Evolutionary conservation across 495 filamentous ascomycete genomes (phyloP), one percentile per base, ranked within the genome.

Genomic region (Penicillium roqueforti): DNA sequence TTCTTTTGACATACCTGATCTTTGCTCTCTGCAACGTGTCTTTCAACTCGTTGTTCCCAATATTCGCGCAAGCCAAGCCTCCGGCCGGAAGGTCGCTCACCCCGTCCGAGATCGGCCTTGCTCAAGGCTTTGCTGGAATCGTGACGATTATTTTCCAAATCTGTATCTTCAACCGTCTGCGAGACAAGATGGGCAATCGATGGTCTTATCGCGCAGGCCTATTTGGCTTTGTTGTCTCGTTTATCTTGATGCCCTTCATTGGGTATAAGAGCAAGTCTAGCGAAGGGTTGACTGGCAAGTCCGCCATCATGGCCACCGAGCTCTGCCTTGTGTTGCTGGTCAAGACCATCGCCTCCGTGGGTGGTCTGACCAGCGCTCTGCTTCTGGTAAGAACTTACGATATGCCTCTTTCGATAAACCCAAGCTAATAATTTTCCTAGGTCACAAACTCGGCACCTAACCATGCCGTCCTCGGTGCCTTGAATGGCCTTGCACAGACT

Each of bases 401-500:
- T 4, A 16, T 51, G 0, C 3, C 16, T 3, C 3, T 18, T 18
- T 5, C 11, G 4, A 2, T 10, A 25, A 13, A 9, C 11, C 32
- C 2, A 36, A 29, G 38, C 47, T 61, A 51, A 55, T 51, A 59
- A 55, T 66, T 11, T 4, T 10, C 51, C 8, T 36, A 95, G 89
- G 87, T 98, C 59, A 98, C 92, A 22, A 98, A 98, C 62, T 91
- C 88, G 2, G 89, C 89, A 2, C 90, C 89, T 0, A 88, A 91
- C 31, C 81, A 95, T 66, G 85, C 86, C 18, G 90, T 90, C 3
- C 78, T 98, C 0, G 93, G 93, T 10, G 92, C 88, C 1, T 74
- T 98, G 26, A 96, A 97, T 57, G 93, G 93, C 26, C 83, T 98
- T 18, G 93, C 93, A 3, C 93, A 98, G 69, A 95, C 91, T 0